A percentile compares a stretch with the other conserved stretches of the same genome.
phyloP scores from a whole-genome alignment of 2,329 filamentous ascomycete genomes.

The Graphilbum sp. region DNA sequence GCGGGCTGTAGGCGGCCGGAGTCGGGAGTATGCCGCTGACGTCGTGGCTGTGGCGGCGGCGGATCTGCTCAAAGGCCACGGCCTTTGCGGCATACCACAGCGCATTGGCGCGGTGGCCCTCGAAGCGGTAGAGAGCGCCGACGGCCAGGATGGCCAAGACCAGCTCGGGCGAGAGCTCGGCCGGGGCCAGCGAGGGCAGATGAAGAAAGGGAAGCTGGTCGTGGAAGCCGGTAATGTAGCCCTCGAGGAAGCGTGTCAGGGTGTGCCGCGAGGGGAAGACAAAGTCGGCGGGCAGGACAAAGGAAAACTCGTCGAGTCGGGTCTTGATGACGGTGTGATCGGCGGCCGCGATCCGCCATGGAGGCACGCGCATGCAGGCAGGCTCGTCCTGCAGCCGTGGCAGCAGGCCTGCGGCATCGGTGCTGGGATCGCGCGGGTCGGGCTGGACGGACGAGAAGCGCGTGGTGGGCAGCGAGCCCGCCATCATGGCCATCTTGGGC shows the following conservation, averaged over 20 bases:
- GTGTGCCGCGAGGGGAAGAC: slow-evolving; percentile 54
- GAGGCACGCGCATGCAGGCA: slow-evolving; percentile 19
- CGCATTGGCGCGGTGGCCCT: slow-evolving; percentile 39
- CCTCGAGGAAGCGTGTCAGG: slow-evolving; percentile 50
- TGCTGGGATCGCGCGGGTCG: slow-evolving; percentile 27
- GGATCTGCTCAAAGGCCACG: slow-evolving; percentile 41
- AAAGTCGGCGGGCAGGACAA: slow-evolving; percentile 44
- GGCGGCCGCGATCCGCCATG: slow-evolving; percentile 32
- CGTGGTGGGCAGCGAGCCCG: slow-evolving; percentile 33
- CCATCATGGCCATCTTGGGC: slow-evolving; percentile 32
- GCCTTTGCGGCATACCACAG: slow-evolving; percentile 45
- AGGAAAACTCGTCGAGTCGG: slow-evolving; percentile 44
- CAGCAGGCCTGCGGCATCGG: slow-evolving; percentile 16
- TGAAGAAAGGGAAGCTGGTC: slow-evolving; percentile 48
- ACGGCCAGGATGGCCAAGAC: slow-evolving; percentile 51
- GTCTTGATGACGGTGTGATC: slow-evolving; percentile 40
- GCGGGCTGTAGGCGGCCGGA: slow-evolving; percentile 40
- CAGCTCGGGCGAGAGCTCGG: slow-evolving; percentile 50
- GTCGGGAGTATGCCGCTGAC: slow-evolving; percentile 39
- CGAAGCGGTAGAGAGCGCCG: slow-evolving; percentile 49
- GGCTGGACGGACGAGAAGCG: slow-evolving; percentile 37
- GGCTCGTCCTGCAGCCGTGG: slow-evolving; percentile 24
- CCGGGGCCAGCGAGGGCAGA: slow-evolving; percentile 46
- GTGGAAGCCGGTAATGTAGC: slow-evolving; percentile 51
- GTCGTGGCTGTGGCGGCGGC: slow-evolving; percentile 38